phyloP scores from a whole-genome alignment of 345 rosid genomes.

The Salix viminalis region DNA sequence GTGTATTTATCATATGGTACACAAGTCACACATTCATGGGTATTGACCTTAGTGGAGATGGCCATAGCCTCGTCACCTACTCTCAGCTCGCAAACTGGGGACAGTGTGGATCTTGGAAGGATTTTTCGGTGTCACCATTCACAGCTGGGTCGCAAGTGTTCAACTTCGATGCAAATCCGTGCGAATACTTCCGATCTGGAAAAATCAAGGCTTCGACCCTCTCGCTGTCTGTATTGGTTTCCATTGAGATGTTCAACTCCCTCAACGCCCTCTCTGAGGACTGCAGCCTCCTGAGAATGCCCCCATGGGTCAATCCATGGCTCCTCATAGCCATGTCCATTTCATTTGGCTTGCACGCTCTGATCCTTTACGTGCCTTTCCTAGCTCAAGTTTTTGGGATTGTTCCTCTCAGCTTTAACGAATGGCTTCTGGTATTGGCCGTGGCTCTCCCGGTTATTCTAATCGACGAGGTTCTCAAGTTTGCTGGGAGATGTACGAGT shows the following conservation, averaged over 20 bases:
- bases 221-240: slow-evolving; percentile 84
- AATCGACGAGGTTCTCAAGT: slow-evolving; percentile 78
- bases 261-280: slow-evolving; percentile 93
- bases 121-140: slow-evolving; percentile 63
- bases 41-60: slow-evolving; percentile 87
- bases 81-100: slow-evolving; percentile 84
- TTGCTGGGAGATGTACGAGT: slow-evolving; percentile 67
- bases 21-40: slow-evolving; percentile 65
- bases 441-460: slow-evolving; percentile 78
- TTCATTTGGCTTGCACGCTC: slow-evolving; percentile 76
- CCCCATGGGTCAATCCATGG: slow-evolving; percentile 93
- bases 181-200: slow-evolving; percentile 77
- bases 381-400: slow-evolving; percentile 75
- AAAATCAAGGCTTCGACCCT: slow-evolving; percentile 88
- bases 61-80: slow-evolving; percentile 80
- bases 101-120: slow-evolving; percentile 69
- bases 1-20: slow-evolving; percentile 90
- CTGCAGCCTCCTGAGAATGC: slow-evolving; percentile 78
- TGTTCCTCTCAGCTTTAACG: slow-evolving; percentile 77
- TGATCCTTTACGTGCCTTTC: slow-evolving; percentile 85
- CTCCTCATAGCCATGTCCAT: slow-evolving; percentile 78
- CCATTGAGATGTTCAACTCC: slow-evolving; percentile 97
- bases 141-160: slow-evolving; percentile 62
- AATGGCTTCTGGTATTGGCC: slow-evolving; percentile 81
- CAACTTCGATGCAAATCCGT: slow-evolving; percentile 57